phyloP scores from a whole-genome alignment of 805 yeast genomes.

The Pichia manshurica region DNA sequence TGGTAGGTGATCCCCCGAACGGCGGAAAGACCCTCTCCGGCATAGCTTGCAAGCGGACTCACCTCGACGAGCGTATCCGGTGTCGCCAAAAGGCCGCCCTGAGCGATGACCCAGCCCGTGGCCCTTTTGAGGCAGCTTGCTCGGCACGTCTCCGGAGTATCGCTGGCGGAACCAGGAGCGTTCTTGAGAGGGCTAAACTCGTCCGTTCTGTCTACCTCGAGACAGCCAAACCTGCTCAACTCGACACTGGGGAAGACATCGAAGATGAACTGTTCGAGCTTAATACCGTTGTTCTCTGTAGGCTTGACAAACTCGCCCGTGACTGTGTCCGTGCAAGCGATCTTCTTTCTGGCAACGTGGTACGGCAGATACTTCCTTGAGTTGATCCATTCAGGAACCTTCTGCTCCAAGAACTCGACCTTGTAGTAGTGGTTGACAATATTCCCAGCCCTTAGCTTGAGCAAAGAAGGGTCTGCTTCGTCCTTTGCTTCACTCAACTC shows the following conservation, averaged over 20 bases:
- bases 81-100: conserved; percentile 58
- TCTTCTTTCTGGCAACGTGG: conserved; percentile 91
- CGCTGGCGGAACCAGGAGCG: conserved; percentile 75
- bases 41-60: conserved; percentile 65
- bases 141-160: conserved; percentile 80
- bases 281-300: conserved; percentile 77
- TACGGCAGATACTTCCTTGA: conserved; percentile 72
- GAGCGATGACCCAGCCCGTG: conserved; percentile 62
- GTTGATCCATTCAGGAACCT: conserved; percentile 65
- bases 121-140: conserved; percentile 58
- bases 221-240: conserved; percentile 71
- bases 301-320: conserved; percentile 54
- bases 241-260: conserved; percentile 85
- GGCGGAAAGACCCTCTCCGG: conserved; percentile 57
- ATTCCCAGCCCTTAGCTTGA: conserved; percentile 82
- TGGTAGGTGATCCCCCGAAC: not conserved
- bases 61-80: conserved; percentile 62
- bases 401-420: conserved; percentile 56
- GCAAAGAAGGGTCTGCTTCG: conserved; percentile 55
- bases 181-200: conserved; percentile 95
- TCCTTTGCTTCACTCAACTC: conserved; percentile 59
- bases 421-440: conserved; percentile 96
- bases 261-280: conserved; percentile 93
- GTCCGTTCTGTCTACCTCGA: conserved; percentile 78
- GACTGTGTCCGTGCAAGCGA: conserved; percentile 42